A percentile compares a stretch with the other conserved stretches of the same genome.
phyloP scores from a whole-genome alignment of 306 rosid species.

The Dryas octopetala region DNA sequence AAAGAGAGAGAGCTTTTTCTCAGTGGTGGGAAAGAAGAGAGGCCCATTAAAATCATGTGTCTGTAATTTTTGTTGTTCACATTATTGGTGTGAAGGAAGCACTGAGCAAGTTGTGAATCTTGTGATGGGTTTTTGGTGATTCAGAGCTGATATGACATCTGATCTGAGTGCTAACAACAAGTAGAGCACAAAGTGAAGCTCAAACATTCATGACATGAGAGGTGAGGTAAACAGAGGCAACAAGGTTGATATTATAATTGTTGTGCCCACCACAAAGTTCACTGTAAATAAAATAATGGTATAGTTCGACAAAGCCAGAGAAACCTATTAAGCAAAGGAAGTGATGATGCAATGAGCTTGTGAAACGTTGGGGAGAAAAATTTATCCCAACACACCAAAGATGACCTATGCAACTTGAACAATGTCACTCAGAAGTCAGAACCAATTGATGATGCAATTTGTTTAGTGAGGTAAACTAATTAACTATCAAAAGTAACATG shows the following conservation, averaged over 20 bases:
- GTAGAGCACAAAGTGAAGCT: conserved; percentile 33
- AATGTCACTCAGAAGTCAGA: conserved; percentile 12
- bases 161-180: conserved; percentile 34
- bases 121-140: conserved; percentile 28
- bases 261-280: conserved; percentile 23
- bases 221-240: conserved; percentile 22
- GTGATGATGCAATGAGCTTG: conserved; percentile 8
- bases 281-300: conserved; percentile 3
- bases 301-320: conserved; percentile 14
- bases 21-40: conserved; percentile 35
- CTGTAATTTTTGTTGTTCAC: conserved; percentile 26
- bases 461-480: conserved; percentile 31
- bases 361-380: conserved; percentile 17
- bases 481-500: conserved; percentile 5
- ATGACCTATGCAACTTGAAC: conserved; percentile 30
- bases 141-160: conserved; percentile 33
- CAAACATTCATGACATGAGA: conserved; percentile 21
- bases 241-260: conserved; percentile 17
- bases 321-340: neutral
- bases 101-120: conserved; percentile 30
- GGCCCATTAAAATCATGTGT: conserved; percentile 40
- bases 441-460: conserved; percentile 26
- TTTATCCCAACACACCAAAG: conserved; percentile 12
- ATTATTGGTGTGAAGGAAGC: conserved; percentile 36
- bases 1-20: conserved; percentile 28